Conservation (phyloP, 2,329 filamentous ascomycete genomes). For the Mycosphaerelloides madeirae region DNA sequence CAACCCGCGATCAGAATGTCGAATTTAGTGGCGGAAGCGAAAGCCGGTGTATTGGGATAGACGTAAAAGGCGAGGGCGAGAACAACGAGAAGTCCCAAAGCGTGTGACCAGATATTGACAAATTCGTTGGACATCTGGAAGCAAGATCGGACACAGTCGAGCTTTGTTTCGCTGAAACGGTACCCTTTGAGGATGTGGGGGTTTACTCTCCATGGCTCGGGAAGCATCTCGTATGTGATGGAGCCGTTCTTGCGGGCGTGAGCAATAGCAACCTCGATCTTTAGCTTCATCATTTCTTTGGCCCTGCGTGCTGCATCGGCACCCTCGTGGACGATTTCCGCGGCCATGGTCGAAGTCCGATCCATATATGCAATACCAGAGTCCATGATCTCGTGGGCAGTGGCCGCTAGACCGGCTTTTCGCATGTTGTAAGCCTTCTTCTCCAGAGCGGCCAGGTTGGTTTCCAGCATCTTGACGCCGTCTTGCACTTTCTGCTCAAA, state of each 20-base stretch:
- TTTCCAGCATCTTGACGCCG: conserved; percentile 80
- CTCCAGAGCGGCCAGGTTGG: conserved; percentile 81
- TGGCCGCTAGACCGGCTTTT: conserved; percentile 69
- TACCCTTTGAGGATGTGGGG: conserved; percentile 89
- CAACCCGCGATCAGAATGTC: conserved; percentile 87
- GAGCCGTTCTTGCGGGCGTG: conserved; percentile 75
- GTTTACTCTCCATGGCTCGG: conserved; percentile 89
- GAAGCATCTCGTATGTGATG: conserved; percentile 84
- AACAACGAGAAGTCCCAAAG: conserved; percentile 81
- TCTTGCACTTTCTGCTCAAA: conserved; percentile 88
- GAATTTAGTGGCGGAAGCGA: conserved; percentile 76
- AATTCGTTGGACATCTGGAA: conserved; percentile 80
- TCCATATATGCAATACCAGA: conserved; percentile 77
- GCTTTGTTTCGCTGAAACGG: conserved; percentile 85
- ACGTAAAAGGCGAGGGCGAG: conserved; percentile 90
- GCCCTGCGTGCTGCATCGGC: conserved; percentile 78
- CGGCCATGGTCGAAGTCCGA: conserved; percentile 68
- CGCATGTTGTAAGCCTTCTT: conserved; percentile 71
- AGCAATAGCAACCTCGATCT: conserved; percentile 79
- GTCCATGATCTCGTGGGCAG: conserved; percentile 67
- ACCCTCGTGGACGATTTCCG: conserved; percentile 73
- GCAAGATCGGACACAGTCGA: conserved; percentile 79
- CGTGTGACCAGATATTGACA: conserved; percentile 97
- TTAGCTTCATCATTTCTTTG: conserved; percentile 54
- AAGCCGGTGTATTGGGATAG: conserved; percentile 84